Conservation (phyloP, 306 rosid species). For the Lagenaria siceraria region DNA sequence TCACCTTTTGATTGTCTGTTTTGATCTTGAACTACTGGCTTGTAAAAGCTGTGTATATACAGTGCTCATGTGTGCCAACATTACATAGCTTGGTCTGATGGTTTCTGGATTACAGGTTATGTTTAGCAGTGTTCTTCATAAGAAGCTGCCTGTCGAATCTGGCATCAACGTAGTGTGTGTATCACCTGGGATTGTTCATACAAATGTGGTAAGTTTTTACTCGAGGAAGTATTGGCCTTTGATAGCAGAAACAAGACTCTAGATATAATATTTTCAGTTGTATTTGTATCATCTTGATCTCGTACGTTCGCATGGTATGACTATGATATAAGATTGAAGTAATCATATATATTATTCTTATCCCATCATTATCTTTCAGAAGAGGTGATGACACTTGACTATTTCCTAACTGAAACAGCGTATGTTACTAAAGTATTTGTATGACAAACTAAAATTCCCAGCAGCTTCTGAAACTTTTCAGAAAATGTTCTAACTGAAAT, state of each 20-base stretch:
- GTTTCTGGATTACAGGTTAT: slow-evolving; percentile 55
- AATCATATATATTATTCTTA: neutral
- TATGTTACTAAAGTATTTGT: neutral
- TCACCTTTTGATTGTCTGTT: neutral
- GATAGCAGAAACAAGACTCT: neutral
- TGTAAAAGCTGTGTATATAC: neutral
- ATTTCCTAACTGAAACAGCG: neutral
- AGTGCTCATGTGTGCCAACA: neutral
- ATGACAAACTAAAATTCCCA: neutral
- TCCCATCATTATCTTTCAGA: neutral
- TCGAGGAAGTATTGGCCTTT: slow-evolving; percentile 1
- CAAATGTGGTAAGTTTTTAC: slow-evolving; percentile 74
- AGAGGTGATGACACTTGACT: neutral
- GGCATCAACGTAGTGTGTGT: slow-evolving; percentile 67
- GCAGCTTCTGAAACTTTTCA: neutral
- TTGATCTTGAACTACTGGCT: neutral
- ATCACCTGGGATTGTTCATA: slow-evolving; percentile 93
- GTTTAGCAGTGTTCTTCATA: slow-evolving; percentile 82
- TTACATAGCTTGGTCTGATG: neutral
- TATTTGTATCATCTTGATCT: neutral
- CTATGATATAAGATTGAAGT: neutral
- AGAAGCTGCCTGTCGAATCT: slow-evolving; percentile 76
- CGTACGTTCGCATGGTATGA: neutral
- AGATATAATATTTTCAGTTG: neutral
- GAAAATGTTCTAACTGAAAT: neutral